A percentile compares a stretch with the other conserved stretches of the same genome.
Conservation (phyloP, 1,284 basidiomycete genomes). For the Moniliophthora roreri region DNA sequence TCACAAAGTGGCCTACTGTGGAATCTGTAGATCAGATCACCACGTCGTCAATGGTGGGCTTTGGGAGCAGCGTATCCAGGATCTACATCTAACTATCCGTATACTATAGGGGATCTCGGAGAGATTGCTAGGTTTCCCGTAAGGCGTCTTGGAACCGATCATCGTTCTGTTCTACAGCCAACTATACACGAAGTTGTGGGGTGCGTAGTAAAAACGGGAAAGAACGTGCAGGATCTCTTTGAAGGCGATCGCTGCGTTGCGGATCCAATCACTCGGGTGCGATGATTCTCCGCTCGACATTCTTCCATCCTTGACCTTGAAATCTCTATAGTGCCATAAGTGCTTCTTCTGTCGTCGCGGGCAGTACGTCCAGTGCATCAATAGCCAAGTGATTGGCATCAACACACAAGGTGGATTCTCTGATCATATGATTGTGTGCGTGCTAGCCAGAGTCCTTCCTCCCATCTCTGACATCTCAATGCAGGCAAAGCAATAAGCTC, state of each 20-base stretch:
- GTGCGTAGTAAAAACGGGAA: slow-evolving; percentile 48
- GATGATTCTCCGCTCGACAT: background rate
- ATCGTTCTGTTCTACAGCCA: too few relatives aligned
- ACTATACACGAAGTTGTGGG: slow-evolving; percentile 60
- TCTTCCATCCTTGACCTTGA: background rate
- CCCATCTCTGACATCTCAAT: background rate
- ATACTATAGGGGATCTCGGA: too few relatives aligned
- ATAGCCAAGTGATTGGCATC: background rate
- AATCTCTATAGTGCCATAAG: background rate
- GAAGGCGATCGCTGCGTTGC: slow-evolving; percentile 60
- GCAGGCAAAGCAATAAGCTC: slow-evolving; percentile 45
- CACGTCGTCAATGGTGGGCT: too few relatives aligned
- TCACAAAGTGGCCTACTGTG: too few relatives aligned
- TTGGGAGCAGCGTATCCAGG: too few relatives aligned
- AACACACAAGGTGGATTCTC: background rate
- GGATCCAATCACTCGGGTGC: slow-evolving; percentile 48
- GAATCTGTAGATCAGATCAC: too few relatives aligned
- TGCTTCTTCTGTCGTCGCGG: background rate
- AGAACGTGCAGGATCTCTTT: slow-evolving; percentile 52
- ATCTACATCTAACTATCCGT: too few relatives aligned
- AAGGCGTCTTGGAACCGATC: too few relatives aligned
- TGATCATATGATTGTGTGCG: background rate
- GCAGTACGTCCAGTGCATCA: background rate
- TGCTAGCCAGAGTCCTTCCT: background rate
- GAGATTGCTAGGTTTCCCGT: background rate